Base-by-base conservation (phyloP, 805 yeast species). In the Suhomyces canberraensis region DNA sequence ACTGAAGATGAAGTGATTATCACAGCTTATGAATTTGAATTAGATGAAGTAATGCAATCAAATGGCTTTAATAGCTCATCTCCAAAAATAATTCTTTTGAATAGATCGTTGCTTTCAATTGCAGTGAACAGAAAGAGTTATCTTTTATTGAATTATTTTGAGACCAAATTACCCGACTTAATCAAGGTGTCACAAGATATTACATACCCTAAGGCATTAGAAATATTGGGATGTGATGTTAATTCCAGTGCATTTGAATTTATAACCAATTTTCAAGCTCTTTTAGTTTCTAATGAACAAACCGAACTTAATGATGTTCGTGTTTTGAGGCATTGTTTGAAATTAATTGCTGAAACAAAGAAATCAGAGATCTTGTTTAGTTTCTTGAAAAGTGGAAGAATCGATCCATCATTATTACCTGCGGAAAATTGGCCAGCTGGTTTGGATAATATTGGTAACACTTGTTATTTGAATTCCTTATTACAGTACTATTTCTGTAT, bases 371-470 rank as follows among this genome's bases (percentile, higher is more conserved):
- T 81, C 11, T 71, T 88, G 11, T 51, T 55, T 3, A 69, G 78
- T 9, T 88, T 71, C 48, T 60, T 88, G 21, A 66, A 64, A 26
- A 69, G 78, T 0, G 95, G 95, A 0, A 60, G 72, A 15, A 64
- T 83, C 25, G 86, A 83, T 53, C 73, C 79, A 4, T 61, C 72
- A 8, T 58, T 84, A 14, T 47, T 67, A 11, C 81, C 89, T 0
- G 75, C 78, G 0, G 80, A 75, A 11, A 73, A 76, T 33, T 81
- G 91, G 77, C 98, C 98, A 0, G 86, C 88, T 3, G 98, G 98
- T 0, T 70, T 93, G 52, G 86, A 84, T 59, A 93, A 93, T 55
- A 90, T 89, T 44, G 98, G 98, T 16, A 93, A 93, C 56, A 91
- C 98, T 0, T 93, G 98, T 60, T 90, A 90, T 49, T 36, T 93